Conservation (phyloP, 306 rosid genomes). For the Prunus mume region DNA sequence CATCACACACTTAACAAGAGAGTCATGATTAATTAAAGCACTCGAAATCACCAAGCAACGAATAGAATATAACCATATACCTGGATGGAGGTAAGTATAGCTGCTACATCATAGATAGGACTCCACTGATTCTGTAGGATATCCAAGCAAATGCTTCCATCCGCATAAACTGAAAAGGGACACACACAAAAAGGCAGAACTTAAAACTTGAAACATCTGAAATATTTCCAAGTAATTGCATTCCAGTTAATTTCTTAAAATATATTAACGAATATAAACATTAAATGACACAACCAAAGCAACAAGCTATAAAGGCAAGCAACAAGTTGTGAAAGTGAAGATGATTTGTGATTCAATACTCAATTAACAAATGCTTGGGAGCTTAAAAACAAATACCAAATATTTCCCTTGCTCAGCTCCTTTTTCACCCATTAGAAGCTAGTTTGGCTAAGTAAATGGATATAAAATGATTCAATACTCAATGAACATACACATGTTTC, state of each 20-base stretch:
- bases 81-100: slow-evolving; percentile 97
- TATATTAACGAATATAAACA: background rate
- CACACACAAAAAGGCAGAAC: background rate
- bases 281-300: background rate
- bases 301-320: background rate
- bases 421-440: background rate
- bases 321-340: background rate
- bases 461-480: background rate
- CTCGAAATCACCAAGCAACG: slow-evolving; percentile 11
- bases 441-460: background rate
- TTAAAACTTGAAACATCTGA: slow-evolving; percentile 23
- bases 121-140: slow-evolving; percentile 98
- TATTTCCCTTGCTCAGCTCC: background rate
- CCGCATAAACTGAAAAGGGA: slow-evolving; percentile 81
- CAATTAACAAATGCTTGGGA: background rate
- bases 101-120: slow-evolving; percentile 96
- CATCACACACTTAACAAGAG: background rate
- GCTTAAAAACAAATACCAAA: background rate
- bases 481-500: background rate
- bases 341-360: background rate
- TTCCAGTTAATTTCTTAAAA: background rate
- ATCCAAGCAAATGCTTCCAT: slow-evolving; percentile 98
- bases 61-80: slow-evolving; percentile 37
- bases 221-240: background rate
- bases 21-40: slow-evolving; percentile 1